A percentile compares a stretch with the other conserved stretches of the same genome.
phyloP scores from a whole-genome alignment of 2,329 filamentous ascomycete genomes.

The Hymenoscyphus fructigenus region DNA sequence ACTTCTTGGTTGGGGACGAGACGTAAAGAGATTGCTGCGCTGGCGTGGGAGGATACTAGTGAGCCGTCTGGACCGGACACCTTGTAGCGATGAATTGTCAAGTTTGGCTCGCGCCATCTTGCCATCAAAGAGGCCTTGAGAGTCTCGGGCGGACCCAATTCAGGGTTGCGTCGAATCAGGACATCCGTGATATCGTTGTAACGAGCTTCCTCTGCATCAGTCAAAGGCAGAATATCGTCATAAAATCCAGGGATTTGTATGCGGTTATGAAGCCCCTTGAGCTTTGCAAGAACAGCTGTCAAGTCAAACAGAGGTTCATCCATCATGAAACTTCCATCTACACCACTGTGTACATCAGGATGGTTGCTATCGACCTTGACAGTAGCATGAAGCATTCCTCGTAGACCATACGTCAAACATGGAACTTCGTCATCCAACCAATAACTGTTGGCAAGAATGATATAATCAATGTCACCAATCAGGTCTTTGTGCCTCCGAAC shows the following conservation, averaged over 20 bases:
- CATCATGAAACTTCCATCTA: conserved; percentile 89
- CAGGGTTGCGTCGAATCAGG: conserved; percentile 69
- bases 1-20: conserved; percentile 93
- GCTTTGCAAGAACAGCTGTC: conserved; percentile 74
- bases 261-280: conserved; percentile 78
- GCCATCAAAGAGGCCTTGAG: conserved; percentile 86
- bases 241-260: conserved; percentile 89
- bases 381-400: conserved; percentile 91
- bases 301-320: conserved; percentile 93
- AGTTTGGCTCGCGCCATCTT: conserved; percentile 89
- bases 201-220: conserved; percentile 70
- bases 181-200: conserved; percentile 83
- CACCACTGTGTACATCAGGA: conserved; percentile 90
- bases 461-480: conserved; percentile 91
- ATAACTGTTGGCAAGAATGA: conserved; percentile 94
- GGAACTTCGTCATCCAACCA: conserved; percentile 97
- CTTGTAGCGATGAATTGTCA: conserved; percentile 91
- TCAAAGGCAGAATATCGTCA: conserved; percentile 75
- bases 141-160: conserved; percentile 57
- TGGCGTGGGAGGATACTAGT: conserved; percentile 86
- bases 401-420: conserved; percentile 89
- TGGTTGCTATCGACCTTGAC: conserved; percentile 82
- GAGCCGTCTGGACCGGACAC: conserved; percentile 90
- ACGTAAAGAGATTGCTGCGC: conserved; percentile 83
- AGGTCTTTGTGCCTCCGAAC: conserved; percentile 76